Evolutionary conservation across 805 yeast genomes (phyloP).

Genomic region (Sugiyamaella smithiae): DNA sequence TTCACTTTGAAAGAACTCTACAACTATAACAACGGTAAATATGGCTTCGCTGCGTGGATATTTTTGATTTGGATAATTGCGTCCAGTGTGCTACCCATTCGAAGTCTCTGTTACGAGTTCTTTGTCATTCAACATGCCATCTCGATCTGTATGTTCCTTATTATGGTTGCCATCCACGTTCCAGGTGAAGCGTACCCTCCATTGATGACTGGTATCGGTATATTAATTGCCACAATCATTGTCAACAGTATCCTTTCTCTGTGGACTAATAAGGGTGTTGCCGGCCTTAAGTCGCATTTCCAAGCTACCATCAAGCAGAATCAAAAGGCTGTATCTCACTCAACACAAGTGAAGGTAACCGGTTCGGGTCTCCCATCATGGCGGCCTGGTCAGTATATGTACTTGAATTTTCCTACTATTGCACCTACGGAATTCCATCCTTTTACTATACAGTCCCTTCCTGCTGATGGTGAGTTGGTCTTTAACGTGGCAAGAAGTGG

Average conservation of each 20-base stretch:
- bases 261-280: neutral
- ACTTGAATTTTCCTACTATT: slow-evolving; percentile 40
- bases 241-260: neutral
- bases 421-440: slow-evolving; percentile 45
- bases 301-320: neutral
- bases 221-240: slow-evolving; percentile 38
- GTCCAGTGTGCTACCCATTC: slow-evolving; percentile 35
- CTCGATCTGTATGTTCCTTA: slow-evolving; percentile 41
- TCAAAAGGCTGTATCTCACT: neutral
- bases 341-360: neutral
- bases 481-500: slow-evolving; percentile 40
- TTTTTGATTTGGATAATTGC: slow-evolving; percentile 35
- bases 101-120: slow-evolving; percentile 43
- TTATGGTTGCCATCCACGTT: slow-evolving; percentile 44
- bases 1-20: slow-evolving; percentile 42
- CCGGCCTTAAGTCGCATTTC: neutral
- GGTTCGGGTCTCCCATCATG: slow-evolving; percentile 30
- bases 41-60: slow-evolving; percentile 40
- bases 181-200: slow-evolving; percentile 40
- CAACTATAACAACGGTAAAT: slow-evolving; percentile 44
- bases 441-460: slow-evolving; percentile 43
- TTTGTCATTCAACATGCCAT: slow-evolving; percentile 45
- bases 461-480: slow-evolving; percentile 40
- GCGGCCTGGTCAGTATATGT: slow-evolving; percentile 49
- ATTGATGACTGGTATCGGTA: slow-evolving; percentile 41